Base-by-base conservation (phyloP, 352 stramenopile species). In the Phytophthora meadii region DNA sequence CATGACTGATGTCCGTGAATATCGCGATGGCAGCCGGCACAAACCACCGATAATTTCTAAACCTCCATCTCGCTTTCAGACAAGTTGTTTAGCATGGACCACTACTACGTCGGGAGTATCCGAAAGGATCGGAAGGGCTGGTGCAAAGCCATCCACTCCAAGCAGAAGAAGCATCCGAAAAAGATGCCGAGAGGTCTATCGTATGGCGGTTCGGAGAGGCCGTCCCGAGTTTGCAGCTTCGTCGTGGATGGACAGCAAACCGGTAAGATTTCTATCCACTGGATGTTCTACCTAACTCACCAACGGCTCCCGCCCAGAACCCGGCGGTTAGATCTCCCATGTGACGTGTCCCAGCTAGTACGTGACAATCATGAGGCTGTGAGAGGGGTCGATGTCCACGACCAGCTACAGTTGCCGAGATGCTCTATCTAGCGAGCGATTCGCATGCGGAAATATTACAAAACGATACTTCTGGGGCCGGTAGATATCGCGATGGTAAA, bases 401-500 rank as follows among this genome's bases (percentile, higher is more conserved):
- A 67, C 17, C 64, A 72, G 30, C n/a, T 72, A 9, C 56, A 54
- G 0, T 39, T 70, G 0, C 48, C 45, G 12, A 10, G 32, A 36
- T 12, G 12, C 34, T 68, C 61, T 0, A 60, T 75, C 6, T 61
- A 71, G 25, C 56, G 44, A 0, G 24, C 41, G 14, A 41, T 46
- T 40, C 0, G 47, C 0, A 54, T 76, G 36, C 4, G 34, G 1
- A 69, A 71, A 44, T 72, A 76, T 49, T 67, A 70, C 68, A 76
- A 72, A 11, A 61, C 32, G 5, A 37, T 72, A 15, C 67, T 76
- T 51, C 40, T 76, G 2, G 57, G 53, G 2, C 24, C 72, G 22
- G 46, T 76, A 0, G 68, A 76, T 34, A 55, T 68, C 32, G 52
- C 62, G 0, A 47, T 70, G 28, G 52, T 70, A 5, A 76, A 76